These are phyloP conservation scores for Aegilops umbellulata DNA, from an alignment of 176 grass and related monocot species.

Conservation along the genomic window DNA sequence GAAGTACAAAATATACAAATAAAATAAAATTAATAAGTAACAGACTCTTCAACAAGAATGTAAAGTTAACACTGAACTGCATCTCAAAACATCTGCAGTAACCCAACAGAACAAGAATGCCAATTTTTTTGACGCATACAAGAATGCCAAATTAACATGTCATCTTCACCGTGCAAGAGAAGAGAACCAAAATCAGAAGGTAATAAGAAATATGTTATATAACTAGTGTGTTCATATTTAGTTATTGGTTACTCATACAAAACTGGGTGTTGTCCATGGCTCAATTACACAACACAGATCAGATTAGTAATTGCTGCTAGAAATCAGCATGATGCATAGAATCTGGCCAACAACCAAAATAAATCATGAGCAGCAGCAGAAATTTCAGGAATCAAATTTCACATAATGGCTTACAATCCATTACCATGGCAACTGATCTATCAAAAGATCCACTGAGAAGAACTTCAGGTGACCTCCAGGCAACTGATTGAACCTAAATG, in stretches of 20 bases:
- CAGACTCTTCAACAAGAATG: background rate
- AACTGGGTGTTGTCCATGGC: background rate
- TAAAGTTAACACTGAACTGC: background rate
- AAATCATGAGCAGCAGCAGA: constrained; percentile 2
- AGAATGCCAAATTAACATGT: background rate
- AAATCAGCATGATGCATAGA: background rate
- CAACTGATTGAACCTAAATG: constrained; percentile 83
- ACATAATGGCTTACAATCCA: background rate
- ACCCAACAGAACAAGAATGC: background rate
- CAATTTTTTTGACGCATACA: too few species aligned
- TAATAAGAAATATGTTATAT: background rate
- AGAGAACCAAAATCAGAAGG: background rate
- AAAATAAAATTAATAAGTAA: background rate
- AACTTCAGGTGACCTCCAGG: constrained; percentile 82
- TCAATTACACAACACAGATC: background rate
- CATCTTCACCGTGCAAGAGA: constrained; percentile 2
- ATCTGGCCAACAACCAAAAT: background rate
- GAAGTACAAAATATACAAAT: background rate
- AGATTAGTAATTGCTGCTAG: background rate
- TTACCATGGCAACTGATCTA: constrained; percentile 76
- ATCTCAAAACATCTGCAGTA: background rate
- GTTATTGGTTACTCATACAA: background rate
- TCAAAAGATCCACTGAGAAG: constrained; percentile 97
- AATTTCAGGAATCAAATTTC: background rate
- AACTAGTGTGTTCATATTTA: background rate